Percentiles rank a stretch among this genome's conserved stretches.
phyloP scores from a whole-genome alignment of 768 basidiomycete species.

The Amanita inopinata region DNA sequence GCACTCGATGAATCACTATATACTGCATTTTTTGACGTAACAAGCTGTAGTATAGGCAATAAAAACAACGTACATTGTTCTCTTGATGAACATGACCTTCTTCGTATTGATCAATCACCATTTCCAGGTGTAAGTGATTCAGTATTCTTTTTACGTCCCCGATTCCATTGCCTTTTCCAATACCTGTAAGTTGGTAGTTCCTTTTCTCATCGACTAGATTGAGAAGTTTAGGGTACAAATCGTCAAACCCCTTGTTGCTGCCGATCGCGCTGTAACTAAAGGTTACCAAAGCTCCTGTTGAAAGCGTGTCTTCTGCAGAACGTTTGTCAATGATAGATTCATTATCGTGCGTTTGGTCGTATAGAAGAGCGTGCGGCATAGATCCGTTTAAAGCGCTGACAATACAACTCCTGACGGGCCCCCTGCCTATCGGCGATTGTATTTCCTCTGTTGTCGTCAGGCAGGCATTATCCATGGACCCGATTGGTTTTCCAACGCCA shows the following conservation, averaged over 20 bases:
- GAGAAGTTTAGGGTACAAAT: constrained; percentile 90
- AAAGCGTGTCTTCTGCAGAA: constrained; percentile 90
- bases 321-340: constrained; percentile 86
- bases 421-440: constrained; percentile 74
- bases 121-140: constrained; percentile 85
- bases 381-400: constrained; percentile 82
- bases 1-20: constrained; percentile 86
- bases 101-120: constrained; percentile 76
- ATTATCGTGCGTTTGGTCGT: constrained; percentile 97
- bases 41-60: background rate
- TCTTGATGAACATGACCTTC: constrained; percentile 98
- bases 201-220: constrained; percentile 82
- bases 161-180: constrained; percentile 48
- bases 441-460: constrained; percentile 70
- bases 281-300: constrained; percentile 85
- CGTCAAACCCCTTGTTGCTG: constrained; percentile 95
- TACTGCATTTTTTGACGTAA: constrained; percentile 48
- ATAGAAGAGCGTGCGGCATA: constrained; percentile 84
- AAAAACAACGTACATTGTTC: constrained; percentile 60
- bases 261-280: constrained; percentile 87
- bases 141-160: constrained; percentile 57
- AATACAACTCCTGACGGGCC: constrained; percentile 60
- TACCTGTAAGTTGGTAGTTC: constrained; percentile 59
- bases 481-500: constrained; percentile 90
- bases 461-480: constrained; percentile 91